Evolutionary conservation across 2,329 filamentous ascomycete genomes (phyloP), one percentile per base, ranked within the genome.

Genomic region (Calonectria honghensis): DNA sequence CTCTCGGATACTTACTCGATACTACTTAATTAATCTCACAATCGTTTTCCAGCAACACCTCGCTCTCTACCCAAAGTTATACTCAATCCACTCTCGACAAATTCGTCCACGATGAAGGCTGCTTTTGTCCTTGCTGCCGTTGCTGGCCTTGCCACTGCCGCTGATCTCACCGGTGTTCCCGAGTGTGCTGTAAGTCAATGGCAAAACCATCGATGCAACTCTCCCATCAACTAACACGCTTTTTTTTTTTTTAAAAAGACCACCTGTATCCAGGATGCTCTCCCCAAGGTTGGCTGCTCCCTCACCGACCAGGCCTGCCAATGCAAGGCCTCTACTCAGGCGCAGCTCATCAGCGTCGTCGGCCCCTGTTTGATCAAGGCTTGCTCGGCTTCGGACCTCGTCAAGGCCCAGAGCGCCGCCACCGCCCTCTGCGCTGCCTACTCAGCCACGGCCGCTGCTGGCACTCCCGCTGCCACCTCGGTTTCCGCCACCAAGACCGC

Each of bases 141-240:
- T 50, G 82, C 81, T 64, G 81, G 85, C 80, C 74, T 87, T 48
- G 85, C 82, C 52, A 82, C 83, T 65, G 86, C 85, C 39, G 85
- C 87, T 79, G 76, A 85, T 77, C 81, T 87, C 65, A 51, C 74
- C 32, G 83, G 81, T 48, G 76, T 85, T 71, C 84, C 86, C 61
- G 24, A 78, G 6, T 88, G 87, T 77, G 85, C 86, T 78, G 87
- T 88, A 85, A 75, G 86, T 83, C 27, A 51, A 39, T 20, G n/a
- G 20, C 7, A 39, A 2, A 31, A 52, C n/a, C 10, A n/a, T n/a
- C 18, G 4, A 29, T 20, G 32, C 45, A 52, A 29, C 6, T 18
- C 9, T 31, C 39, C 27, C 14, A 27, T 18, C 32, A 9, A 72
- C 73, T 70, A 39, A 74, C 59, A 35, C 45, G 6, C 32, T 29